Base-by-base conservation (phyloP, 306 rosid genomes). In the Crataegus laevigata region DNA sequence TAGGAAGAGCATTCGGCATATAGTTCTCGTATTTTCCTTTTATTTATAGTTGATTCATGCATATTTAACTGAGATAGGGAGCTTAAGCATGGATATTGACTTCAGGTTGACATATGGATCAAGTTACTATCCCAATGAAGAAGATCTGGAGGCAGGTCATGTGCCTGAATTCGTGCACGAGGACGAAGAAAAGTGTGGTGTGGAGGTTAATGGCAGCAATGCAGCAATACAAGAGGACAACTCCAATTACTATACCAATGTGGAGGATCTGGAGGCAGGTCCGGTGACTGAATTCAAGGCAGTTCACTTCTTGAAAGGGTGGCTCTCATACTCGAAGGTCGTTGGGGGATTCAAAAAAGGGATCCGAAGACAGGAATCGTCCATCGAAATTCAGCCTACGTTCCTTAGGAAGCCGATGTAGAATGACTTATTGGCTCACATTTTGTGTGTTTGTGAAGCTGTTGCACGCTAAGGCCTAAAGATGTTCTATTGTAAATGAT, bases 311-410 rank as follows among this genome's bases (percentile, higher is more conserved):
- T 38, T 81, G 36, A 86, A 71, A 45, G 75, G 89, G 72, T 73
- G 80, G 83, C 38, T 83, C 36, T 78, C 86, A 8, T 73, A 67
- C 75, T 85, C 86, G 45, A 72, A 70, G 71, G 42, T 36, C 54
- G 38, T 13, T n/a, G 75, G 69, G 74, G 30, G 47, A 72, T 69
- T 57, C 47, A 51, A 82, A 72, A 76, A 26, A 54, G 54, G 79
- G 66, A 73, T 55, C 82, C 59, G 77, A 72, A 65, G 70, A 75
- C 77, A 63, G 79, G 85, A 67, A 36, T 72, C 52, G 28, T 38
- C 58, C 17, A 17, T 55, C 51, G 12, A 57, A 72, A 18, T 76
- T 59, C 5, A 36, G 32, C 71, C 65, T 59, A 63, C 76, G 54
- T 21, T 72, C 54, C 79, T 40, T 70, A 14, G 55, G 70, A 76